Evolutionary conservation across 2,329 filamentous ascomycete species (phyloP).

Genomic region (Trichocomaceae sp.): DNA sequence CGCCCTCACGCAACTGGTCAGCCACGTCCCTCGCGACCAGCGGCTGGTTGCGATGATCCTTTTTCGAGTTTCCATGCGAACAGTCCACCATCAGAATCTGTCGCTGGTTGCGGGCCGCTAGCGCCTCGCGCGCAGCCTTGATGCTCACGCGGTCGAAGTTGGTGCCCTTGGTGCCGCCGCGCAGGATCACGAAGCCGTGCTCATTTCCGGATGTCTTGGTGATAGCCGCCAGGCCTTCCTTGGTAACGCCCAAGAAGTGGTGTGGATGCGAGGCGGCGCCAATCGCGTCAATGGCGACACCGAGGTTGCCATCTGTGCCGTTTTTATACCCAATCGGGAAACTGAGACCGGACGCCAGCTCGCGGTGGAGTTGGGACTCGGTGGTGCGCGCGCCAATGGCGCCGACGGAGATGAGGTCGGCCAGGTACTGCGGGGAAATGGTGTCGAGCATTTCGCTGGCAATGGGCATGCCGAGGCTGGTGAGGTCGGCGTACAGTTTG

Average conservation of each 20-base stretch:
- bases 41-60: constrained; percentile 96
- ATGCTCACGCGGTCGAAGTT: constrained; percentile 90
- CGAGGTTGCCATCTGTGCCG: constrained; percentile 86
- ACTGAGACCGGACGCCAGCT: constrained; percentile 87
- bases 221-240: constrained; percentile 92
- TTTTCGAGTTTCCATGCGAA: constrained; percentile 96
- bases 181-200: constrained; percentile 93
- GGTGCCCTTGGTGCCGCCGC: constrained; percentile 83
- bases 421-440: constrained; percentile 95
- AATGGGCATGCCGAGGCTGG: constrained; percentile 80
- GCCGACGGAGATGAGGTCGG: constrained; percentile 89
- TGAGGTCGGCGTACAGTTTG: constrained; percentile 89
- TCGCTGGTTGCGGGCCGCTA: constrained; percentile 75
- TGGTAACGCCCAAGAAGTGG: constrained; percentile 98
- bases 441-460: constrained; percentile 98
- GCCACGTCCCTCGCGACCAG: constrained; percentile 76
- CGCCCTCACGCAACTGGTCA: constrained; percentile 79
- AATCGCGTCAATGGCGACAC: constrained; percentile 92
- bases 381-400: constrained; percentile 95
- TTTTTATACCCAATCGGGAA: constrained; percentile 99
- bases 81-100: constrained; percentile 97
- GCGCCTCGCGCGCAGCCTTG: constrained; percentile 66
- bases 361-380: constrained; percentile 91
- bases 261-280: constrained; percentile 62
- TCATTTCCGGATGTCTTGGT: constrained; percentile 90